phyloP scores from a whole-genome alignment of 345 rosid genomes.

The Aquilaria yunnanensis region DNA sequence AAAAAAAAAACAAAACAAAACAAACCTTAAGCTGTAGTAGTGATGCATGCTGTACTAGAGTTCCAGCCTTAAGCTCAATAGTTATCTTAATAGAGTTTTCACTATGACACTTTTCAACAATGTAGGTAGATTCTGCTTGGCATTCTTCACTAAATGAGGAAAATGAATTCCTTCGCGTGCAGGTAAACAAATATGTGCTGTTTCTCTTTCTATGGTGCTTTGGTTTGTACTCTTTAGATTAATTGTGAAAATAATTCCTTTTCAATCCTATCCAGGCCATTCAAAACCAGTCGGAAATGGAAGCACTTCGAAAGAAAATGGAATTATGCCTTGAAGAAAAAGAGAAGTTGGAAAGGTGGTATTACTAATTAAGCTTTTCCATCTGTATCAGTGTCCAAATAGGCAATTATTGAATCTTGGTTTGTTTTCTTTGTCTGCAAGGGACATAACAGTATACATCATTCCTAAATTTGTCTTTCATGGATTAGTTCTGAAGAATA shows the following conservation, averaged over 20 bases:
- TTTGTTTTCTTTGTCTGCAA: no score
- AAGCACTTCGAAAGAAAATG: constrained; percentile 54
- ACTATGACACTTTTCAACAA: constrained; percentile 11
- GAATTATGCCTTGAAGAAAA: constrained; percentile 64
- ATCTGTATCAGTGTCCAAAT: no score
- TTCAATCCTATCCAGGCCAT: constrained; percentile 41
- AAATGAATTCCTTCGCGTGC: constrained; percentile 82
- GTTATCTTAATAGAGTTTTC: no score
- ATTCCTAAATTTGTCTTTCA: no score
- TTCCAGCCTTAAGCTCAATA: no score
- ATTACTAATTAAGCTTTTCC: no score
- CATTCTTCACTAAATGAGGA: constrained; percentile 54
- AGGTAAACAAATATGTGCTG: constrained; percentile 34
- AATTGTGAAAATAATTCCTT: constrained; percentile 1
- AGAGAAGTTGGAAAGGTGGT: constrained; percentile 70
- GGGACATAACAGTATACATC: no score
- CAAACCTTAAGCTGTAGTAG: no score
- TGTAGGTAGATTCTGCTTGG: constrained; percentile 52
- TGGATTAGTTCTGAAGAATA: neutral
- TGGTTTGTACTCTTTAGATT: neutral
- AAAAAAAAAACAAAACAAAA: no score
- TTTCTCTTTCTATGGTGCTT: neutral
- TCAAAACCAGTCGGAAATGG: constrained; percentile 78
- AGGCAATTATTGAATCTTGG: no score
- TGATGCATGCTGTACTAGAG: no score